These are phyloP conservation scores for Anthostomella pinea DNA, from an alignment of 2,329 filamentous ascomycete species.

Conservation along the genomic window DNA sequence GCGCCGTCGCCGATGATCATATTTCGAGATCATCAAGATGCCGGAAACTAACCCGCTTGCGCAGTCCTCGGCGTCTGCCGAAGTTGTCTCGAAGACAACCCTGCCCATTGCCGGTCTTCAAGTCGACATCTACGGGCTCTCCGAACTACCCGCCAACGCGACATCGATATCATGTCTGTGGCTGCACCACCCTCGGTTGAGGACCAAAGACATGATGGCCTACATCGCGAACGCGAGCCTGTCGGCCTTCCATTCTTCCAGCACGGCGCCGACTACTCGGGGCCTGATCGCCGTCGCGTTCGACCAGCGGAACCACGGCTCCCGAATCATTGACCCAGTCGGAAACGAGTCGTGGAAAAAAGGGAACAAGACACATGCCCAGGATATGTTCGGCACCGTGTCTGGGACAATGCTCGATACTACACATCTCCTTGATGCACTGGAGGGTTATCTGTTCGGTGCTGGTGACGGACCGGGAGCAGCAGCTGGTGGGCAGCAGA, in stretches of 20 bases:
- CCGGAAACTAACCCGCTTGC: constrained; percentile 1
- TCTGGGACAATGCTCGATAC: constrained; percentile 73
- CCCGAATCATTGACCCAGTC: constrained; percentile 60
- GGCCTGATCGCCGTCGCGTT: constrained; percentile 81
- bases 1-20: too few relatives aligned
- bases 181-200: constrained; percentile 80
- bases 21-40: too few relatives aligned
- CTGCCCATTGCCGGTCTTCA: constrained; percentile 75
- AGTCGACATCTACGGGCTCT: constrained; percentile 76
- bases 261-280: constrained; percentile 26
- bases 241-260: constrained; percentile 67
- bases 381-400: constrained; percentile 86
- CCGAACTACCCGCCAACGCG: constrained; percentile 59
- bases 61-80: constrained; percentile 8
- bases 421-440: constrained; percentile 69
- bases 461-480: constrained; percentile 24
- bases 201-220: constrained; percentile 70
- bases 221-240: constrained; percentile 69
- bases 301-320: constrained; percentile 91
- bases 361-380: constrained; percentile 78
- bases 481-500: constrained; percentile 26
- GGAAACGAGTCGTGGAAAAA: constrained; percentile 77
- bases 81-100: constrained; percentile 59
- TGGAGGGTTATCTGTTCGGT: constrained; percentile 72
- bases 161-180: constrained; percentile 74